Evolutionary conservation across 768 basidiomycete species (phyloP).

Genomic region (Pleurotus pulmonarius): DNA sequence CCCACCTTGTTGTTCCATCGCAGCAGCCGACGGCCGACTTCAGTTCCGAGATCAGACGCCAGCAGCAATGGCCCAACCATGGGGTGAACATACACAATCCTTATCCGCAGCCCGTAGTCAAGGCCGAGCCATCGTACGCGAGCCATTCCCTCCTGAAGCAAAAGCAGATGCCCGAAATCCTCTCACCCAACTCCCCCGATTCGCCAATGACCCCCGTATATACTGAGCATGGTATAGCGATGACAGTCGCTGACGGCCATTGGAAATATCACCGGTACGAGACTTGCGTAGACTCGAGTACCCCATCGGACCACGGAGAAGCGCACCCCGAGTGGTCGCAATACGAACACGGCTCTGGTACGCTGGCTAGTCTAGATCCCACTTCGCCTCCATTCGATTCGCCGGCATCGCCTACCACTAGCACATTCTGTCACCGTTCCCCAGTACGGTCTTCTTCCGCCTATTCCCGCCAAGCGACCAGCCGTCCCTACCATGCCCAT

Average conservation of each 20-base stretch:
- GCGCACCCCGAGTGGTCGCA: too few species aligned
- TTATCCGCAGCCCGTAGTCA: neutral
- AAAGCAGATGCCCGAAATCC: neutral
- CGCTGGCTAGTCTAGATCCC: too few species aligned
- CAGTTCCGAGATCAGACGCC: neutral
- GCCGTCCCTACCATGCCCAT: neutral
- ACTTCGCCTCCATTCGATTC: neutral
- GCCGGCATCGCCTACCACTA: neutral
- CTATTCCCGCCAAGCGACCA: neutral
- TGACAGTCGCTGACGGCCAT: neutral
- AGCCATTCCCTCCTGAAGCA: neutral
- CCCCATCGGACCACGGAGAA: too few species aligned
- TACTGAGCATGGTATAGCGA: neutral
- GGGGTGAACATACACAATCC: neutral
- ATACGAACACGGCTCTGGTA: too few species aligned
- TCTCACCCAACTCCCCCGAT: neutral
- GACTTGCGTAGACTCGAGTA: too few species aligned
- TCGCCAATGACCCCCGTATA: neutral
- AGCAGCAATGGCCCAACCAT: neutral
- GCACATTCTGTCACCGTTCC: neutral
- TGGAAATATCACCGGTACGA: too few species aligned
- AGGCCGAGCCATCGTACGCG: neutral
- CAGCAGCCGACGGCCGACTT: conserved; percentile 4
- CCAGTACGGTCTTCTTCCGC: neutral
- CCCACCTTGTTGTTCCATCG: conserved; percentile 8